Base-by-base conservation (phyloP, 176 grass and related monocot species). In the Triticum dicoccoides region DNA sequence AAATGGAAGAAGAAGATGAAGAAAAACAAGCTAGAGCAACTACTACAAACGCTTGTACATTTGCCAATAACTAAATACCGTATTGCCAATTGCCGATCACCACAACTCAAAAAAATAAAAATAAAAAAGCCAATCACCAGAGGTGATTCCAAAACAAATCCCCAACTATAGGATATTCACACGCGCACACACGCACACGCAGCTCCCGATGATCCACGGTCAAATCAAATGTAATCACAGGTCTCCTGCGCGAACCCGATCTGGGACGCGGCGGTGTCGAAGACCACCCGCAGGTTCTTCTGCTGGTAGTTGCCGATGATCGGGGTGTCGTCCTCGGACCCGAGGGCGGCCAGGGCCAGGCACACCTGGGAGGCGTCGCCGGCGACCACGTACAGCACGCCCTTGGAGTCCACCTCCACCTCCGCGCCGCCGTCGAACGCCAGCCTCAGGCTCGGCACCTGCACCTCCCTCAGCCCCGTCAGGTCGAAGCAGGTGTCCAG, bases 271-370 rank as follows among this genome's bases (percentile, higher is more conserved):
- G 83, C 11, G 5, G 92, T 94, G 82, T 98, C 96, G 68, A 94
- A 98, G 52, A 94, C 73, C 67, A 98, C 86, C 82, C 96, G 91
- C 29, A 96, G 76, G 79, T 96, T 98, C 87, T 94, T 98, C 85
- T 98, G 96, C 88, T 98, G 96, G 83, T 98, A 98, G 77, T 96
- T 98, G 35, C 96, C 96, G 3, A 98, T 94, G 54, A 98, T 98
- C 3, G 86, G 86, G 32, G 82, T 79, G 58, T 96, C 86, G 72
- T 94, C 86, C 49, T 98, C 96, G 23, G 91, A 92, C 18, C 78
- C 65, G n/a, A 96, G 87, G 39, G 92, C 63, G 24, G 96, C 93
- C 32, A 96, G 29, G 2, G 96, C 96, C 61, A 98, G 72, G 85
- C 96, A 98, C 27, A 91, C 96, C 81, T 98, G 96, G 0, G 96